These are phyloP conservation scores for Oryza longistaminata DNA, from an alignment of 176 grass and related monocot genomes.

Conservation along the genomic window DNA sequence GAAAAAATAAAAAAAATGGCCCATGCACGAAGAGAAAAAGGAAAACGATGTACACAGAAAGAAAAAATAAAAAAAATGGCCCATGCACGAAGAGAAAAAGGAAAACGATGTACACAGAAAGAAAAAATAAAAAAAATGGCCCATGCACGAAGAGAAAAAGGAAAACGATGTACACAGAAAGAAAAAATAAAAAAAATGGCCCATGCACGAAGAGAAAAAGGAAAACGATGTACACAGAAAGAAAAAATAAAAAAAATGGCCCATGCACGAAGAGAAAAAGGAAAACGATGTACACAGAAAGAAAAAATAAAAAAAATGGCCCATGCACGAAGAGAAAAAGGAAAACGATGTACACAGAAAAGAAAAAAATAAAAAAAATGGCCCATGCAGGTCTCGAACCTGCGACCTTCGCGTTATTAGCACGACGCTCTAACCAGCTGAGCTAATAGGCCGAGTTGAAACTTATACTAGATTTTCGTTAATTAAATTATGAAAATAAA, in stretches of 20 bases:
- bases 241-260: constrained; percentile 23
- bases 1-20: constrained; percentile 23
- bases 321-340: constrained; percentile 41
- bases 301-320: constrained; percentile 23
- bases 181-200: constrained; percentile 23
- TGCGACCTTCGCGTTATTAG: constrained; percentile 95
- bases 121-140: constrained; percentile 23
- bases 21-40: constrained; percentile 41
- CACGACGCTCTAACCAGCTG: constrained; percentile 69
- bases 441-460: no score
- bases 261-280: constrained; percentile 41
- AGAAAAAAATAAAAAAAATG: background rate
- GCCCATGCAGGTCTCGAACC: constrained; percentile 92
- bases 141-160: constrained; percentile 41
- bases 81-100: constrained; percentile 41
- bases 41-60: no score
- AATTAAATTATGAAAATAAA: no score
- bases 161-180: no score
- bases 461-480: no score
- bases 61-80: constrained; percentile 23
- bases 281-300: no score
- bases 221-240: no score
- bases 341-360: no score
- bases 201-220: constrained; percentile 36
- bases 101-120: no score